Percentiles rank a stretch among this genome's conserved stretches.
Conservation (phyloP, 108 stramenopile species). For the Cyclotella sp. region DNA sequence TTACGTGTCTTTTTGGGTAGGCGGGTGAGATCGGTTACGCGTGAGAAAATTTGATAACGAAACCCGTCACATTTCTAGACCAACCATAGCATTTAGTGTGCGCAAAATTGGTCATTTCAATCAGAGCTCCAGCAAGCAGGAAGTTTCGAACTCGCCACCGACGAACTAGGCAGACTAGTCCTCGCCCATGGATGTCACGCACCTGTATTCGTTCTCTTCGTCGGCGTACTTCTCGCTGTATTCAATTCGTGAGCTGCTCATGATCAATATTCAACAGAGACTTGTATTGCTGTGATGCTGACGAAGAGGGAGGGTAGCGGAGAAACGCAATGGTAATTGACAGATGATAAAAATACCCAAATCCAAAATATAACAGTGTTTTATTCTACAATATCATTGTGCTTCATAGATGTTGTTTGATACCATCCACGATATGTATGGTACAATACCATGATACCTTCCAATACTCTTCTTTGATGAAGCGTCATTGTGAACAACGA, state of each 20-base stretch:
- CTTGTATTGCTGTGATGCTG: not conserved
- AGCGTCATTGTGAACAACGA: too few species aligned
- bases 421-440: too few species aligned
- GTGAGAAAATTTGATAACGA: not conserved
- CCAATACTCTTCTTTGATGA: too few species aligned
- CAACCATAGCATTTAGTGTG: too few species aligned
- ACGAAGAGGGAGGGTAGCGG: not conserved
- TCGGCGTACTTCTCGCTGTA: constrained; percentile 92
- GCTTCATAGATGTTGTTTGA: too few species aligned
- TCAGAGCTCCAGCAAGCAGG: too few species aligned
- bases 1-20: constrained; percentile 79
- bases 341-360: not conserved
- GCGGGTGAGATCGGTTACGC: not conserved
- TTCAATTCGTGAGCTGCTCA: constrained; percentile 81
- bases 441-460: too few species aligned
- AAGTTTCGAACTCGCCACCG: too few species aligned
- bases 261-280: not conserved
- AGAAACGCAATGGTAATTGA: not conserved
- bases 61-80: not conserved
- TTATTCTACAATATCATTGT: too few species aligned
- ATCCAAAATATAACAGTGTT: too few species aligned
- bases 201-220: constrained; percentile 81
- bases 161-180: not conserved
- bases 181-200: constrained; percentile 20
- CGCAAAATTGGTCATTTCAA: too few species aligned